Conservation (phyloP, 2,329 filamentous ascomycete genomes). For the Pseudogymnoascus sp. region DNA sequence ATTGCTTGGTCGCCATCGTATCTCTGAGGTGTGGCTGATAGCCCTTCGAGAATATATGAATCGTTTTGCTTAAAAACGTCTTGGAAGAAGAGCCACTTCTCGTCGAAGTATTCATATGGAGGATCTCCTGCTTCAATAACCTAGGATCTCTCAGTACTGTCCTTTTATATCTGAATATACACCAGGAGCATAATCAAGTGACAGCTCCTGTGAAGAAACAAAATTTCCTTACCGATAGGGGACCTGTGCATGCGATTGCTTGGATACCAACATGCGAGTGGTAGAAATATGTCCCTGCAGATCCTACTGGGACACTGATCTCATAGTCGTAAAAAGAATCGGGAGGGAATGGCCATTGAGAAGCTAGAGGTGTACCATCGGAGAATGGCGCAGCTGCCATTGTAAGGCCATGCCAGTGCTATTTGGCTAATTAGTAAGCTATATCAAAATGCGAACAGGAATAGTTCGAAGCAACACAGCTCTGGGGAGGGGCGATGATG, state of each 20-base stretch:
- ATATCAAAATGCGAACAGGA: too few relatives aligned
- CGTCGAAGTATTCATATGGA: too few relatives aligned
- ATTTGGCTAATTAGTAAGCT: too few relatives aligned
- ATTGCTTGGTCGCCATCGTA: slow-evolving; percentile 22
- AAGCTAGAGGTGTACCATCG: slow-evolving; percentile 41
- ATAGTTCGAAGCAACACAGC: too few relatives aligned
- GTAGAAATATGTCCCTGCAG: slow-evolving; percentile 47
- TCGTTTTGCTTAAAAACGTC: slow-evolving; percentile 49
- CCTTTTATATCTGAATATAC: too few relatives aligned
- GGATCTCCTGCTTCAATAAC: slow-evolving; percentile 22
- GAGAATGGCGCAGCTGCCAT: slow-evolving; percentile 41
- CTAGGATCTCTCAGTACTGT: neutral
- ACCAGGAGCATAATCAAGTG: too few relatives aligned
- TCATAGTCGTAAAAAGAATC: slow-evolving; percentile 42
- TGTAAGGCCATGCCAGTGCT: slow-evolving; percentile 49
- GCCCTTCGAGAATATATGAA: slow-evolving; percentile 39
- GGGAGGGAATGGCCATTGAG: slow-evolving; percentile 46
- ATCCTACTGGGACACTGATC: slow-evolving; percentile 34
- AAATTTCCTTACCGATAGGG: slow-evolving; percentile 36
- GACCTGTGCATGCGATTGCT: slow-evolving; percentile 38
- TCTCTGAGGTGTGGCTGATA: slow-evolving; percentile 6
- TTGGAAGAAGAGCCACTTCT: slow-evolving; percentile 35
- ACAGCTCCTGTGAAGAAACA: neutral
- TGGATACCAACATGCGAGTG: slow-evolving; percentile 48
- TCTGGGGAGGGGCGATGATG: too few relatives aligned